Evolutionary conservation across 768 basidiomycete genomes (phyloP).

Genomic region (Clitopilus hobsonii): DNA sequence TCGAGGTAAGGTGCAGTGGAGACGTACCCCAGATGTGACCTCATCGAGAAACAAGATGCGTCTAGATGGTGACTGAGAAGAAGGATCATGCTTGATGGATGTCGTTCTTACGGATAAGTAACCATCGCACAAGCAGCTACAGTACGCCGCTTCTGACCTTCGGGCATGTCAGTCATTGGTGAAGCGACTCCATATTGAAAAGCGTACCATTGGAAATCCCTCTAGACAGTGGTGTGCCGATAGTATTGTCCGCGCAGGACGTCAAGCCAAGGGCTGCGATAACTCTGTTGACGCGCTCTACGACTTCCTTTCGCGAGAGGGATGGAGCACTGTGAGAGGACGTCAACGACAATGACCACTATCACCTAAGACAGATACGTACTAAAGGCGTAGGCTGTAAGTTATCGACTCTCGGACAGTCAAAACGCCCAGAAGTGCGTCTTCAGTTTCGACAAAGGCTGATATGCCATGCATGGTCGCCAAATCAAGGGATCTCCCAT

Average conservation of each 20-base stretch:
- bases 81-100: neutral
- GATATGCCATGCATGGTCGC: constrained; percentile 34
- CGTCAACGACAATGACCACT: no score
- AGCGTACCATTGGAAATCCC: constrained; percentile 48
- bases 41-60: constrained; percentile 61
- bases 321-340: constrained; percentile 27
- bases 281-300: constrained; percentile 37
- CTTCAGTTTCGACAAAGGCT: constrained; percentile 56
- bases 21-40: constrained; percentile 45
- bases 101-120: constrained; percentile 39
- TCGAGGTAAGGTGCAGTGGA: neutral
- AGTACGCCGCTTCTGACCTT: constrained; percentile 58
- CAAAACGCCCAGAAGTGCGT: constrained; percentile 52
- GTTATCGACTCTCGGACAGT: constrained; percentile 52
- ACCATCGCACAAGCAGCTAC: constrained; percentile 59
- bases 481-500: constrained; percentile 21
- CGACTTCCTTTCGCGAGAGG: constrained; percentile 30
- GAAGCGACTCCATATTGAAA: constrained; percentile 1
- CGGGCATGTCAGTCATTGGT: neutral
- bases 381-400: constrained; percentile 48
- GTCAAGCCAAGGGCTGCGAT: constrained; percentile 43
- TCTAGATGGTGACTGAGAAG: constrained; percentile 12
- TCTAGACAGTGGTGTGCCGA: constrained; percentile 54
- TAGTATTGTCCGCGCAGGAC: constrained; percentile 42
- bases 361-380: constrained; percentile 11